These are phyloP conservation scores for Colletotrichum incanum DNA, from an alignment of 2,329 filamentous ascomycete genomes.

Conservation along the genomic window DNA sequence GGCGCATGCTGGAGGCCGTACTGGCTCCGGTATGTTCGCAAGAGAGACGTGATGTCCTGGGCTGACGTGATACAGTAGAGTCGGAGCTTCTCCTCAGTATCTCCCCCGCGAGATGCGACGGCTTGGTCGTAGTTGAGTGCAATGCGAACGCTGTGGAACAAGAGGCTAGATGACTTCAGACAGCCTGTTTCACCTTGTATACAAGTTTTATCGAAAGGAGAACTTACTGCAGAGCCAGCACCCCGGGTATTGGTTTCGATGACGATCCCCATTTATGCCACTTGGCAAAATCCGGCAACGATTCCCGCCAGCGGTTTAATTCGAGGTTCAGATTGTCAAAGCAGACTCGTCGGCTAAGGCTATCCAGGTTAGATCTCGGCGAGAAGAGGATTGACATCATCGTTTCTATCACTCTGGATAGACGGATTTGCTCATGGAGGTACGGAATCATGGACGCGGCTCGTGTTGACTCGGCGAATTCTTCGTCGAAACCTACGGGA, in stretches of 20 bases:
- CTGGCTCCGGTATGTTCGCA: constrained; percentile 46
- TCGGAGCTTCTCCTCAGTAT: constrained; percentile 20
- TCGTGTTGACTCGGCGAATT: neutral
- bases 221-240: constrained; percentile 47
- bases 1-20: constrained; percentile 46
- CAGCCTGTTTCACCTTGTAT: neutral
- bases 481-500: constrained; percentile 46
- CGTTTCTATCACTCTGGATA: constrained; percentile 44
- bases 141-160: constrained; percentile 48
- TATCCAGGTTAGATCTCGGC: constrained; percentile 13
- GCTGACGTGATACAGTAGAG: constrained; percentile 45
- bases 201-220: neutral
- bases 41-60: constrained; percentile 44
- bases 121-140: constrained; percentile 47
- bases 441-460: constrained; percentile 43
- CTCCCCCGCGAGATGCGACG: neutral
- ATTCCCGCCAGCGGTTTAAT: constrained; percentile 44
- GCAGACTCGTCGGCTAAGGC: constrained; percentile 16
- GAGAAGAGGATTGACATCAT: constrained; percentile 45
- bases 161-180: constrained; percentile 18
- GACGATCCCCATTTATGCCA: constrained; percentile 46
- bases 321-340: constrained; percentile 46
- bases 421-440: constrained; percentile 45
- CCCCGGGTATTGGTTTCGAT: constrained; percentile 31
- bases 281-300: constrained; percentile 42